phyloP scores from a whole-genome alignment of 495 filamentous ascomycete genomes.

The Penicillium nucicola region DNA sequence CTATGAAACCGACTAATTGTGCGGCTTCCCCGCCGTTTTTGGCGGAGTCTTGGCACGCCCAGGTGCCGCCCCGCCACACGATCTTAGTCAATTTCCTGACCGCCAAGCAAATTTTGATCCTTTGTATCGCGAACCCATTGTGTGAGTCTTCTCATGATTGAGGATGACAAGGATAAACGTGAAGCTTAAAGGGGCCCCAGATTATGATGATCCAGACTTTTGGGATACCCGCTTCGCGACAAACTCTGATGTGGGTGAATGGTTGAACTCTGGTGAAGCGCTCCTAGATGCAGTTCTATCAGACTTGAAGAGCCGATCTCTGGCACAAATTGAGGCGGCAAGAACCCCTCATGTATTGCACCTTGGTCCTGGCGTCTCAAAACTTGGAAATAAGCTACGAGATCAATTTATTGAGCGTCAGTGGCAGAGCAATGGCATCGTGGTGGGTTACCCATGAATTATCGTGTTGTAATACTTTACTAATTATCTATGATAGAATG shows the following conservation, averaged over 20 bases:
- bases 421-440: constrained; percentile 34
- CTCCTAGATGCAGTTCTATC: constrained; percentile 31
- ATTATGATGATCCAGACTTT: constrained; percentile 38
- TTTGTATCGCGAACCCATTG: too few species aligned
- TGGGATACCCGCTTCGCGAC: constrained; percentile 41
- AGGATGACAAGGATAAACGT: constrained; percentile 8
- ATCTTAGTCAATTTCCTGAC: too few species aligned
- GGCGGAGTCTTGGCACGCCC: too few species aligned
- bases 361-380: constrained; percentile 39
- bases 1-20: too few species aligned
- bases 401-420: constrained; percentile 26
- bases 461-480: neutral
- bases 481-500: constrained; percentile 25
- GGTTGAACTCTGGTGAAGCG: constrained; percentile 39
- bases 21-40: too few species aligned
- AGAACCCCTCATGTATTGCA: constrained; percentile 31
- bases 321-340: neutral
- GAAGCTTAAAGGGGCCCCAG: constrained; percentile 30
- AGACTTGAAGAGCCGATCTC: constrained; percentile 18
- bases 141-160: too few species aligned
- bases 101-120: too few species aligned
- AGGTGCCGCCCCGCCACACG: too few species aligned
- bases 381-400: constrained; percentile 32
- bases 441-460: constrained; percentile 22
- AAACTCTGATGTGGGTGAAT: constrained; percentile 42